A percentile compares a stretch with the other conserved stretches of the same genome.
Conservation (phyloP, 2,329 filamentous ascomycete species). For the Iodosphaeria phyllophila region DNA sequence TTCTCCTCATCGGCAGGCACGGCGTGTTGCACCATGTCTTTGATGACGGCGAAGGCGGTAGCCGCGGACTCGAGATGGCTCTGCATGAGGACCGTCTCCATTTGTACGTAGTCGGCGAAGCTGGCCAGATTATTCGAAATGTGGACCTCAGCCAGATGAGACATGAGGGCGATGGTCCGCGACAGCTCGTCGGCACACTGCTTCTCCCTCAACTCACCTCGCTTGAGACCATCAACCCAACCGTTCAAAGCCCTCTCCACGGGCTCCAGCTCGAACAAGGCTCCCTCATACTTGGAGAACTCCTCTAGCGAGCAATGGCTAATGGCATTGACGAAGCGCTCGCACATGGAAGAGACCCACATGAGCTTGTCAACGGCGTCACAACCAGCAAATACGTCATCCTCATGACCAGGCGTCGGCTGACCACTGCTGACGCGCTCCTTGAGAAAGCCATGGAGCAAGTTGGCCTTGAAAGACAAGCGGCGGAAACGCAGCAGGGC, state of each 20-base stretch:
- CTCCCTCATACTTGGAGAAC: constrained; percentile 62
- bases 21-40: constrained; percentile 46
- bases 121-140: constrained; percentile 50
- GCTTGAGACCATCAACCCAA: constrained; percentile 71
- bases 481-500: constrained; percentile 77
- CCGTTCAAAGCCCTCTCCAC: constrained; percentile 77
- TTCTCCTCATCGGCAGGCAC: constrained; percentile 39
- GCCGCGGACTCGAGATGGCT: constrained; percentile 67
- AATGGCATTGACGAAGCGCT: constrained; percentile 68
- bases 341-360: constrained; percentile 68
- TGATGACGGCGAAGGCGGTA: constrained; percentile 42
- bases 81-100: constrained; percentile 59
- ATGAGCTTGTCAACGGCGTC: constrained; percentile 72
- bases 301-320: constrained; percentile 58
- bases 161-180: constrained; percentile 68
- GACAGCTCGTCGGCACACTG: constrained; percentile 68
- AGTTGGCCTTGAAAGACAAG: constrained; percentile 69
- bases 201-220: constrained; percentile 71
- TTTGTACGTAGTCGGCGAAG: constrained; percentile 63
- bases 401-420: constrained; percentile 47
- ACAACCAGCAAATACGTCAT: constrained; percentile 63
- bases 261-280: constrained; percentile 73
- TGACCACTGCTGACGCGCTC: constrained; percentile 58
- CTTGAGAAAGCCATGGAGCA: constrained; percentile 61
- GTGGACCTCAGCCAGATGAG: constrained; percentile 70